Percentiles rank a stretch among this genome's conserved stretches.
Evolutionary conservation across 305 asterid species (phyloP).

Genomic region (Rubia tinctorum): DNA sequence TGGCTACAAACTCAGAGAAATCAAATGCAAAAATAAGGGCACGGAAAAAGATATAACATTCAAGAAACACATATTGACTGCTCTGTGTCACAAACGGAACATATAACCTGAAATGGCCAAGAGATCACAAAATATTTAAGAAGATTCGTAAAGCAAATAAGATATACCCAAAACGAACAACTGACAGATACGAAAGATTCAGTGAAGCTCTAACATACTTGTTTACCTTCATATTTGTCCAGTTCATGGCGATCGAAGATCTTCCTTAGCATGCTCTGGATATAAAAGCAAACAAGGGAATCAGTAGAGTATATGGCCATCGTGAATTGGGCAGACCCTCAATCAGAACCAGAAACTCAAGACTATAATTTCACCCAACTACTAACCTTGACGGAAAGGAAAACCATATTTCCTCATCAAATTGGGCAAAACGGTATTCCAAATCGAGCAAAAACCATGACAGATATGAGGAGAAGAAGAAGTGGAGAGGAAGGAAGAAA

Average conservation of each 20-base stretch:
- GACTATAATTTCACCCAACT: no score
- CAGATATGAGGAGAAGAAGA: no score
- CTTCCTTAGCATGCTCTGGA: slow-evolving; percentile 58
- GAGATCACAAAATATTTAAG: neutral
- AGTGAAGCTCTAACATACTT: slow-evolving; percentile 44
- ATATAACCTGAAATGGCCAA: slow-evolving; percentile 64
- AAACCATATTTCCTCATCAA: no score
- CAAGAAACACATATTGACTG: slow-evolving; percentile 60
- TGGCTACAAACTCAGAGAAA: neutral
- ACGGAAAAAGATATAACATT: slow-evolving; percentile 9
- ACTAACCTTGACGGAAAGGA: no score
- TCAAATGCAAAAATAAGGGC: neutral
- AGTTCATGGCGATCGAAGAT: slow-evolving; percentile 81
- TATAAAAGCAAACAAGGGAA: no score
- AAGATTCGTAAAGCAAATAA: neutral
- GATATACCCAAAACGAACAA: neutral
- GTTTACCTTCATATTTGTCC: slow-evolving; percentile 69
- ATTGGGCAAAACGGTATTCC: no score
- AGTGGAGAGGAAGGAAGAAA: no score
- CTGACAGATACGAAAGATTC: slow-evolving; percentile 1
- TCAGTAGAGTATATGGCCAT: no score
- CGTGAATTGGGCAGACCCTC: no score
- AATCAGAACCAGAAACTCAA: no score
- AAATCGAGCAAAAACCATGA: no score
- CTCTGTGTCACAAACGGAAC: slow-evolving; percentile 94